Base-by-base conservation (phyloP, 805 yeast genomes). In the Sugiyamaella floridensis region DNA sequence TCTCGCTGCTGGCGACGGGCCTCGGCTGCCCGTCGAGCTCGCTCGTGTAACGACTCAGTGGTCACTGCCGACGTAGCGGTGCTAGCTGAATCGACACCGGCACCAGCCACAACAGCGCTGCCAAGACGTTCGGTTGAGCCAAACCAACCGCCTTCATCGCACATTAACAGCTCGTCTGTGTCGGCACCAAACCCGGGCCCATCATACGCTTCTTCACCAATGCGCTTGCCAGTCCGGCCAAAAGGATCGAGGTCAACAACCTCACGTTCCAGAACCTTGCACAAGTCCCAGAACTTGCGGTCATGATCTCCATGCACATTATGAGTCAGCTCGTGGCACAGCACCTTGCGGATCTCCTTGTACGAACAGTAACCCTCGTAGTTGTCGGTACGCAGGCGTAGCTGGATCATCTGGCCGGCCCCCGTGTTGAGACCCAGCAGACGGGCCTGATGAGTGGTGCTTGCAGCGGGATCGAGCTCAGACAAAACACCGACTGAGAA, bases 271-370 rank as follows among this genome's bases (percentile, higher is more conserved):
- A 71, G 63, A 40, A 44, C 55, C 45, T 58, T 55, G 51, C 67
- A 64, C 6, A 71, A 58, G 10, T 57, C 60, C 72, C 72, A 68
- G 51, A 71, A 71, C 48, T 63, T 53, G 15, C 61, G 54, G 50
- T 66, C 65, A 52, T 71, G 75, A 9, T 67, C 72, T 7, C 61
- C 52, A 47, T 65, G 60, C 8, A 61, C 67, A 51, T 71, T 71
- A 51, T 71, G 75, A 12, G 75, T 63, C 19, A 71, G 61, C 50
- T 71, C 75, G 50, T 71, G 75, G 52, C 73, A 67, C 28, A 71
- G 59, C 9, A 68, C 70, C 47, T 60, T 63, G 41, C 66, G 51
- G 19, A 71, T 59, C 43, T 65, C 66, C 45, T 58, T 61, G 53
- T 70, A 71, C 50, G 60, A 55, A 43, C 72, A 56, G 53, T 62